phyloP scores from a whole-genome alignment of 2,329 filamentous ascomycete genomes.

The Xylariaceae sp. region DNA sequence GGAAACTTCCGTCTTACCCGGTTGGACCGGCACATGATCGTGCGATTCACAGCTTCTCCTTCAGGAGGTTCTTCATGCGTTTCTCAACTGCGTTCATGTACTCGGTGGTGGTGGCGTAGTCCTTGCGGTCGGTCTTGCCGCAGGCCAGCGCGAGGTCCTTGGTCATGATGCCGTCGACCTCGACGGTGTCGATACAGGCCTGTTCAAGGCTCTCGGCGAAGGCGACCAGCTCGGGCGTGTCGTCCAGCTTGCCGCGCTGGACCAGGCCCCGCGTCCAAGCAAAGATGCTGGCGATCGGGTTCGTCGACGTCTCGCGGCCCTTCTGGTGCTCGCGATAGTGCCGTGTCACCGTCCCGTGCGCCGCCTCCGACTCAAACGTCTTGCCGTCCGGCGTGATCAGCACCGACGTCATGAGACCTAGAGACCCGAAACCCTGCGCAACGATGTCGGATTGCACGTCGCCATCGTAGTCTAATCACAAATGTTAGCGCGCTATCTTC shows the following conservation, averaged over 20 bases:
- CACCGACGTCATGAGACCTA: slow-evolving; percentile 97
- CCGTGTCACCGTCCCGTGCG: slow-evolving; percentile 96
- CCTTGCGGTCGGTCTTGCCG: slow-evolving; percentile 79
- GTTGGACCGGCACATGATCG: neutral
- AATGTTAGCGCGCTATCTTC: slow-evolving; percentile 9
- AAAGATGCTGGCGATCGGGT: slow-evolving; percentile 98
- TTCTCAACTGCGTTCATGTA: slow-evolving; percentile 93
- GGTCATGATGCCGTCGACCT: slow-evolving; percentile 95
- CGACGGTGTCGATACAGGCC: slow-evolving; percentile 92
- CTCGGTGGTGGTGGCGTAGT: slow-evolving; percentile 89
- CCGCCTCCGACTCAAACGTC: slow-evolving; percentile 96
- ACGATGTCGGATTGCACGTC: slow-evolving; percentile 99
- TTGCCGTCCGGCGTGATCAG: slow-evolving; percentile 96
- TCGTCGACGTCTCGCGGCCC: slow-evolving; percentile 94
- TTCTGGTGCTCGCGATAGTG: slow-evolving; percentile 99
- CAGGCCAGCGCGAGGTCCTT: slow-evolving; percentile 97
- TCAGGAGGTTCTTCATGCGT: slow-evolving; percentile 78
- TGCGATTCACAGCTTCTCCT: slow-evolving; percentile 67
- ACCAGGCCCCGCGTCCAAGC: slow-evolving; percentile 95
- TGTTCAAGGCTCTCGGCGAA: slow-evolving; percentile 92
- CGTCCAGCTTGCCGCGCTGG: slow-evolving; percentile 91
- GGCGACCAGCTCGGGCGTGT: slow-evolving; percentile 86
- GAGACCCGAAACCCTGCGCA: slow-evolving; percentile 95
- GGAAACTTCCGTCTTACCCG: slow-evolving; percentile 1
- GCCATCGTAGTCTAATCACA: slow-evolving; percentile 83